These are phyloP conservation scores for Suillus plorans DNA, from an alignment of 768 basidiomycete species.

Conservation along the genomic window DNA sequence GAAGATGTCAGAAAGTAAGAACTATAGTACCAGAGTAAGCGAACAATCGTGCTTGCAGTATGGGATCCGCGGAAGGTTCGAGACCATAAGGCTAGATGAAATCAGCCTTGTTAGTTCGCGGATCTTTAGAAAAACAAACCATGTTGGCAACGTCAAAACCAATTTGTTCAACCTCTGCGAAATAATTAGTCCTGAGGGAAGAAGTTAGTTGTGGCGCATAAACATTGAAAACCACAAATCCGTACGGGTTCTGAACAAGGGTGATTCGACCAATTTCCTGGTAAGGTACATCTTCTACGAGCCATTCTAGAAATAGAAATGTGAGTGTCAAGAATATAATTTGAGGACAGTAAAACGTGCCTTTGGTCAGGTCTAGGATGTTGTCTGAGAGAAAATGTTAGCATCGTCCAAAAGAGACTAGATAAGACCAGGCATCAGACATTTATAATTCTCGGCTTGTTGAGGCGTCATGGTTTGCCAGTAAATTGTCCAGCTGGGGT, in stretches of 20 bases:
- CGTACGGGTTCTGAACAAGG: constrained; percentile 36
- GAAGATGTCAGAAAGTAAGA: not conserved
- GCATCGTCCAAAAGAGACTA: not conserved
- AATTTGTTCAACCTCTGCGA: constrained; percentile 40
- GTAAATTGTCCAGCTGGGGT: constrained; percentile 58
- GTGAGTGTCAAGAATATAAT: not conserved
- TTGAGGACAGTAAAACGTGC: constrained; percentile 13
- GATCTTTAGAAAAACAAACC: constrained; percentile 23
- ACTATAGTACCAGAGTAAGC: constrained; percentile 46
- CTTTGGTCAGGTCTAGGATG: constrained; percentile 50
- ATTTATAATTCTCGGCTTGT: constrained; percentile 49
- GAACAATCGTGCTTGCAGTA: constrained; percentile 57
- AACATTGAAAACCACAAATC: constrained; percentile 10
- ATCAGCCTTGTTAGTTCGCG: not conserved
- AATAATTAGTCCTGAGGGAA: constrained; percentile 24
- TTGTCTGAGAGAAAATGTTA: constrained; percentile 35
- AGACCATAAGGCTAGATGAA: constrained; percentile 28
- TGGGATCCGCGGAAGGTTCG: constrained; percentile 56
- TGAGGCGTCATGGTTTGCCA: constrained; percentile 53
- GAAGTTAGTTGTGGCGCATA: not conserved
- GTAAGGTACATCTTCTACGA: constrained; percentile 31
- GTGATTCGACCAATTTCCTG: constrained; percentile 39
- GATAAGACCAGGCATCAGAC: constrained; percentile 16
- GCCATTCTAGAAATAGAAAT: constrained; percentile 31
- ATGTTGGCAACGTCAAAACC: constrained; percentile 53